Conservation (phyloP, 2,329 filamentous ascomycete genomes). For the Aureobasidium sp. region DNA sequence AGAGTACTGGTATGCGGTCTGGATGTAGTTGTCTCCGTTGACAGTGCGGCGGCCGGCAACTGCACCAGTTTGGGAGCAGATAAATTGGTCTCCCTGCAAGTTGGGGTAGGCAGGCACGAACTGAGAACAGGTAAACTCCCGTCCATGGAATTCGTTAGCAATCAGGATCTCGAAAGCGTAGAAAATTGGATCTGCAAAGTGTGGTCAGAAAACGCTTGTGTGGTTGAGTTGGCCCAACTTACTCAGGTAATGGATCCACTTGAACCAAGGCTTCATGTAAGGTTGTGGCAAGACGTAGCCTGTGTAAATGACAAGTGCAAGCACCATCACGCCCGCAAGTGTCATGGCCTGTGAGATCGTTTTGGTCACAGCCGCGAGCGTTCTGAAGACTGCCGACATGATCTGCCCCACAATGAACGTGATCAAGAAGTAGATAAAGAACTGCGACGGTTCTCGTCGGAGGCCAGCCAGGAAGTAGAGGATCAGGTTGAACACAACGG, state of each 20-base stretch:
- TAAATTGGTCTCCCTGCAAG: conserved; percentile 23
- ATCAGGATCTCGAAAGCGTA: conserved; percentile 57
- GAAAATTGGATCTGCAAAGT: conserved; percentile 42
- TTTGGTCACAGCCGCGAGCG: conserved; percentile 49
- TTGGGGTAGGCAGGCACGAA: conserved; percentile 30
- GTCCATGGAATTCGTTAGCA: conserved; percentile 42
- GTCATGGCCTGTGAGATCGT: conserved; percentile 56
- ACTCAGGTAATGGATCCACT: conserved; percentile 42
- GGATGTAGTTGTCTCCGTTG: conserved; percentile 27
- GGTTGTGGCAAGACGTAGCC: conserved; percentile 38
- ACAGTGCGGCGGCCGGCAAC: conserved; percentile 30
- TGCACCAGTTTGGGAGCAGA: conserved; percentile 31
- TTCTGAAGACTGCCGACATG: conserved; percentile 37
- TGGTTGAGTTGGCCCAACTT: too few species aligned
- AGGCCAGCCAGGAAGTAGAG: conserved; percentile 50
- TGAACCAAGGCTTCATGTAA: conserved; percentile 38
- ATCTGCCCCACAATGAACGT: conserved; percentile 44
- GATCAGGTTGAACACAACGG: conserved; percentile 45
- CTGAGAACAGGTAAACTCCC: conserved; percentile 25
- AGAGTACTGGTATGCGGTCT: conserved; percentile 27
- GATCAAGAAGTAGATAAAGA: conserved; percentile 58
- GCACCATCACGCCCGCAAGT: conserved; percentile 43
- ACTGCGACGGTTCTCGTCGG: conserved; percentile 31
- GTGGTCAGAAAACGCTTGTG: too few species aligned
- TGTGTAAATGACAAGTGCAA: conserved; percentile 56